Evolutionary conservation across 345 rosid genomes (phyloP).

Genomic region (Populus ilicifolia): DNA sequence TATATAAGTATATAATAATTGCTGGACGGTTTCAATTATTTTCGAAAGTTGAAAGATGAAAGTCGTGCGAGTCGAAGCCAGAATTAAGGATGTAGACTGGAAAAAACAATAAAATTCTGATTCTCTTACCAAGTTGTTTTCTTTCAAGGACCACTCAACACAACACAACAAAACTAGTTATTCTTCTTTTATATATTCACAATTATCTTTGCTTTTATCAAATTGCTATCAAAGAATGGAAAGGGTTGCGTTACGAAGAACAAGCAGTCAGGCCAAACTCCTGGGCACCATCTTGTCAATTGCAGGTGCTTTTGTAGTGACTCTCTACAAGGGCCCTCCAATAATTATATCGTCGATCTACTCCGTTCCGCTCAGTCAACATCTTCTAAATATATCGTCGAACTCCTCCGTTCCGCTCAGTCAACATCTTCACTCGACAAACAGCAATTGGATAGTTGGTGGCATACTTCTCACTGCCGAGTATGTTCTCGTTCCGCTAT

Average conservation of each 20-base stretch:
- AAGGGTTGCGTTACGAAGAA: constrained; percentile 45
- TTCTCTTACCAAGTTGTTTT: no score
- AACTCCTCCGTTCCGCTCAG: constrained; percentile 27
- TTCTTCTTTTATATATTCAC: neutral
- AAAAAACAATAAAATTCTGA: no score
- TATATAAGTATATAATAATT: no score
- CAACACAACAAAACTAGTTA: neutral
- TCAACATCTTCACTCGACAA: constrained; percentile 37
- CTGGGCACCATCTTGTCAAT: constrained; percentile 74
- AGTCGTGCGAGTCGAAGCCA: no score
- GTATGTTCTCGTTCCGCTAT: constrained; percentile 61
- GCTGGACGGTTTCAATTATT: no score
- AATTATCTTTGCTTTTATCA: neutral
- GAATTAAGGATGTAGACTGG: no score
- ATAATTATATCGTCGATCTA: constrained; percentile 38
- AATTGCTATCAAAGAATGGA: constrained; percentile 59
- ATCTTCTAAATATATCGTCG: constrained; percentile 31
- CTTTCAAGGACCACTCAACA: neutral
- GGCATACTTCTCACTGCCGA: constrained; percentile 63
- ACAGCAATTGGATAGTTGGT: constrained; percentile 65
- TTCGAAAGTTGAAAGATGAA: no score
- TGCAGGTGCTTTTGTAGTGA: constrained; percentile 68
- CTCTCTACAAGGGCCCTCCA: constrained; percentile 68
- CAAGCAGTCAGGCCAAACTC: constrained; percentile 73
- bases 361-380: constrained; percentile 18